Evolutionary conservation across 1,284 basidiomycete species (phyloP).

Genomic region (Apiotrichum gamsii): DNA sequence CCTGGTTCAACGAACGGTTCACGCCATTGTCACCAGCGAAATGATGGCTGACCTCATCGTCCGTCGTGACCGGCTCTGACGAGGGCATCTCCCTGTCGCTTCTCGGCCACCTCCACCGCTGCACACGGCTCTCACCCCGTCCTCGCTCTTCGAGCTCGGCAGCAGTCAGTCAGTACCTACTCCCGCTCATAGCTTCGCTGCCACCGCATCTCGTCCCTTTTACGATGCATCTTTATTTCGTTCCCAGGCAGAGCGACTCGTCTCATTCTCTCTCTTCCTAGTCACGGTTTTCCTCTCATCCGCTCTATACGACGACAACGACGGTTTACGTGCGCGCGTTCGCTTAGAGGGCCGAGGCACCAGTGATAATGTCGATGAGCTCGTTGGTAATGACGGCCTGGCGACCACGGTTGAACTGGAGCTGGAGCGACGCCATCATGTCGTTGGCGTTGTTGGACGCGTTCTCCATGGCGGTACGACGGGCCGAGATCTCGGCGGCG

Average conservation of each 20-base stretch:
- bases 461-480: slow-evolving; percentile 99
- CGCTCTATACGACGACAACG: no score
- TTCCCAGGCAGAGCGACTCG: no score
- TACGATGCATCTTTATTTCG: not conserved
- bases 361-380: slow-evolving; percentile 27
- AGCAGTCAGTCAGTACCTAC: no score
- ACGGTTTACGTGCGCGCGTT: not conserved
- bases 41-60: no score
- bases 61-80: no score
- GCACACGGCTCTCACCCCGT: no score
- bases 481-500: slow-evolving; percentile 70
- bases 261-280: no score
- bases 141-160: no score
- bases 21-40: no score
- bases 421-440: slow-evolving; percentile 78
- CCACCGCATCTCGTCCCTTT: not conserved
- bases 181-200: not conserved
- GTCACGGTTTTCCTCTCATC: not conserved
- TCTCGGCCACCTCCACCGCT: no score
- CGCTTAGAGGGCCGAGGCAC: slow-evolving; percentile 24
- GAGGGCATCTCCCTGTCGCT: no score
- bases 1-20: no score
- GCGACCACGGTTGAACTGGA: slow-evolving; percentile 98
- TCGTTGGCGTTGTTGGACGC: slow-evolving; percentile 95
- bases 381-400: slow-evolving; percentile 74